These are phyloP conservation scores for Ilex asprella DNA, from an alignment of 257 asterid genomes.

Conservation along the genomic window DNA sequence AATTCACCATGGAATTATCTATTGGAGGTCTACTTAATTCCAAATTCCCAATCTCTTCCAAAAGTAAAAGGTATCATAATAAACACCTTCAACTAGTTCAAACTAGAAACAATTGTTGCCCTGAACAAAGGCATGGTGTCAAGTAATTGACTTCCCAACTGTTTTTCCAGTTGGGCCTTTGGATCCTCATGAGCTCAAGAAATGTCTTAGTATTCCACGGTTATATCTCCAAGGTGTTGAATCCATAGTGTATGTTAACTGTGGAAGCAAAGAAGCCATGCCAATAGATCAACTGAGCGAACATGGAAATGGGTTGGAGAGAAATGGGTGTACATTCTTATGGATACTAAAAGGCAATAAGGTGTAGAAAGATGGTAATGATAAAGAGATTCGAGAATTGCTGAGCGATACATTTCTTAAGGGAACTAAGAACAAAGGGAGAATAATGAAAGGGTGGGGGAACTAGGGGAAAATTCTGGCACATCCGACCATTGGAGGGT, in stretches of 20 bases:
- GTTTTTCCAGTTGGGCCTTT: conserved; percentile 39
- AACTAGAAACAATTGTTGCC: conserved; percentile 26
- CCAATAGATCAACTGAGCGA: background rate
- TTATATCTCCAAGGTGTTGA: conserved; percentile 32
- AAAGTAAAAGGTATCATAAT: conserved; percentile 28
- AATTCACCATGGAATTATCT: conserved; percentile 5
- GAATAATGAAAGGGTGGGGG: conserved; percentile 37
- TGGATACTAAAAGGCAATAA: background rate
- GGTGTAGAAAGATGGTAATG: background rate
- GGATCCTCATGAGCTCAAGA: conserved; percentile 8
- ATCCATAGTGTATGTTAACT: conserved; percentile 38
- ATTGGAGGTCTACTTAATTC: conserved; percentile 18
- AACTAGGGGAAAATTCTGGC: conserved; percentile 33
- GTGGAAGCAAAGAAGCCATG: conserved; percentile 27
- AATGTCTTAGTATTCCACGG: conserved; percentile 29
- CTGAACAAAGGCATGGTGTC: conserved; percentile 9
- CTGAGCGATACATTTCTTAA: conserved; percentile 26
- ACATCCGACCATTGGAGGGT: conserved; percentile 35
- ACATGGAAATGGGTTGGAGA: background rate
- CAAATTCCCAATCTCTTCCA: conserved; percentile 15
- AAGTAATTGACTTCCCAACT: conserved; percentile 4
- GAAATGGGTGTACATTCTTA: background rate
- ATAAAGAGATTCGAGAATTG: conserved; percentile 16
- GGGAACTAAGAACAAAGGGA: conserved; percentile 22
- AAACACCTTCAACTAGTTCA: conserved; percentile 35